phyloP scores from a whole-genome alignment of 164 flowering plant species.

The Berberis thunbergii region DNA sequence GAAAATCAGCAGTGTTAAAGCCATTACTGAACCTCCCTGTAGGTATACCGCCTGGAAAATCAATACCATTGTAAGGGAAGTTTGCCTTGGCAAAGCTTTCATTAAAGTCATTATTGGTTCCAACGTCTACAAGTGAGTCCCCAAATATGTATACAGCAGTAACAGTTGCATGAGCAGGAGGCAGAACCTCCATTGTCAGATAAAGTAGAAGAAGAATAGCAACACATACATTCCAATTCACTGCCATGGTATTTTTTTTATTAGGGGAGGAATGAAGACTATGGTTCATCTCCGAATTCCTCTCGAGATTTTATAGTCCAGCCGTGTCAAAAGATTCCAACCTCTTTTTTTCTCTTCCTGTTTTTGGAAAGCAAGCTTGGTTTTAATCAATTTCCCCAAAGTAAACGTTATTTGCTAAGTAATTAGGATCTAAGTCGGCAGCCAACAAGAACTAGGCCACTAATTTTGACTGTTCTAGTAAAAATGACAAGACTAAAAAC shows the following conservation, averaged over 20 bases:
- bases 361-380: no score
- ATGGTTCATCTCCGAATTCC: background rate
- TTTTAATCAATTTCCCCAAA: no score
- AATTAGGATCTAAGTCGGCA: no score
- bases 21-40: conserved; percentile 2
- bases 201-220: background rate
- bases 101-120: background rate
- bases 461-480: no score
- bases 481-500: no score
- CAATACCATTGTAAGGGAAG: background rate
- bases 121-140: background rate
- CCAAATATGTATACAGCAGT: conserved; percentile 1
- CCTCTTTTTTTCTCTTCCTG: no score
- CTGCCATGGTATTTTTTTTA: background rate
- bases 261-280: background rate
- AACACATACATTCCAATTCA: background rate
- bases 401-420: no score
- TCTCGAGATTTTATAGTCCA: no score
- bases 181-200: background rate
- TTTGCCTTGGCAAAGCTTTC: background rate
- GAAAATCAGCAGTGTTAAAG: background rate
- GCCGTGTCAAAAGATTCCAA: no score
- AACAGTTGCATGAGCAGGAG: background rate
- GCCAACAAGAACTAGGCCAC: no score
- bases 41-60: background rate